Conservation (phyloP, 306 rosid species). For the Casuarina cunninghamiana region DNA sequence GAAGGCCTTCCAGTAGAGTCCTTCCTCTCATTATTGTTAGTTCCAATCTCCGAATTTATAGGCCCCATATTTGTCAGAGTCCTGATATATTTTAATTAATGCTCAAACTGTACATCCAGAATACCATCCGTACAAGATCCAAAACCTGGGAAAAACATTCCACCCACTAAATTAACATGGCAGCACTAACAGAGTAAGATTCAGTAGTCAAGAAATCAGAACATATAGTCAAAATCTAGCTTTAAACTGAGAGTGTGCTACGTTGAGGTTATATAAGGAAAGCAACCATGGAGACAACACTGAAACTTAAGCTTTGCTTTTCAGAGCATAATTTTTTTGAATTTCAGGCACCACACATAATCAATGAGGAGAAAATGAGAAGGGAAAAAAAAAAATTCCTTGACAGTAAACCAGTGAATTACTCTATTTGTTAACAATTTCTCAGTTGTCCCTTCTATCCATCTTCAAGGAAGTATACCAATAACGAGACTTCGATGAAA, state of each 20-base stretch:
- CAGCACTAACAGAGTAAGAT: neutral
- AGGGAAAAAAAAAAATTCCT: neutral
- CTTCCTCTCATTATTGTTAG: slow-evolving; percentile 82
- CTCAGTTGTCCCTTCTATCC: neutral
- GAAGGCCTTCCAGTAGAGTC: slow-evolving; percentile 60
- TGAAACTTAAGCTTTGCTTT: neutral
- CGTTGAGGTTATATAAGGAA: neutral
- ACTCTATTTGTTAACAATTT: neutral
- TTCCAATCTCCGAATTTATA: slow-evolving; percentile 66
- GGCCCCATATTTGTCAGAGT: slow-evolving; percentile 58
- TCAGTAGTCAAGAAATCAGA: neutral
- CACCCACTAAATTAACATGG: neutral
- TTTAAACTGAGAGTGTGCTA: neutral
- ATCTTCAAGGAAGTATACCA: neutral
- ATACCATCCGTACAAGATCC: neutral
- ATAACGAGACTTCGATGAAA: neutral
- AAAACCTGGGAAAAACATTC: slow-evolving; percentile 4
- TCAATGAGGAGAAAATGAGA: neutral
- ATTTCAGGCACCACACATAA: neutral
- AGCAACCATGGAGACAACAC: neutral
- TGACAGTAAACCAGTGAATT: neutral
- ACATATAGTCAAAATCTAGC: neutral
- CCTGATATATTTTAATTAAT: slow-evolving; percentile 4
- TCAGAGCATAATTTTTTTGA: neutral
- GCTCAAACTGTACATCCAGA: neutral